These are phyloP conservation scores for Pyrus hybrid DNA, from an alignment of 331 rosid genomes.

Conservation along the genomic window DNA sequence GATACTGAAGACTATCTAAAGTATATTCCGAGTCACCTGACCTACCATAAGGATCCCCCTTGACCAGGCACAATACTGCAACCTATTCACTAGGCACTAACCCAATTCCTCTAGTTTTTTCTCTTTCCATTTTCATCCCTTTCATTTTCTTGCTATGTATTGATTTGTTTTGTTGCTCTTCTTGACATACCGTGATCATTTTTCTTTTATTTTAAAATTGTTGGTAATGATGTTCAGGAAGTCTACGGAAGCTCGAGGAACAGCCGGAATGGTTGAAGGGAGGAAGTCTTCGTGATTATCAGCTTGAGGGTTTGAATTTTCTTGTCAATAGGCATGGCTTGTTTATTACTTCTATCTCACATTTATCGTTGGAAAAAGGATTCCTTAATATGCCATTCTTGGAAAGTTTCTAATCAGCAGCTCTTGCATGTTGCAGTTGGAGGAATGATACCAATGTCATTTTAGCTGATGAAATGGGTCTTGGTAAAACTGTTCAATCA, in stretches of 20 bases:
- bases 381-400: background rate
- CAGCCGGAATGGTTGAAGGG: slow-evolving; percentile 99
- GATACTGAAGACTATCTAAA: background rate
- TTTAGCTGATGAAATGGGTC: slow-evolving; percentile 99
- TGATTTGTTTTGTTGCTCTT: background rate
- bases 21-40: background rate
- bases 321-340: slow-evolving; percentile 85
- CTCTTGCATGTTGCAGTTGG: slow-evolving; percentile 62
- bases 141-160: background rate
- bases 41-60: background rate
- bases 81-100: background rate
- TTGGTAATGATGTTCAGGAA: slow-evolving; percentile 48
- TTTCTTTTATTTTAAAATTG: background rate
- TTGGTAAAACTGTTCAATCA: slow-evolving; percentile 97
- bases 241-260: slow-evolving; percentile 95
- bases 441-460: slow-evolving; percentile 98
- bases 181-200: background rate
- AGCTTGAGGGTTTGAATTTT: slow-evolving; percentile 98
- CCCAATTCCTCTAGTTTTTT: background rate
- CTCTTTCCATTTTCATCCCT: background rate
- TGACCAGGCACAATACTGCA: background rate
- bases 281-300: slow-evolving; percentile 98
- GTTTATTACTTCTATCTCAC: background rate
- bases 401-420: slow-evolving; percentile 17
- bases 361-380: background rate